Evolutionary conservation across 352 stramenopile species (phyloP).

Genomic region (Pelagophyceae sp.): DNA sequence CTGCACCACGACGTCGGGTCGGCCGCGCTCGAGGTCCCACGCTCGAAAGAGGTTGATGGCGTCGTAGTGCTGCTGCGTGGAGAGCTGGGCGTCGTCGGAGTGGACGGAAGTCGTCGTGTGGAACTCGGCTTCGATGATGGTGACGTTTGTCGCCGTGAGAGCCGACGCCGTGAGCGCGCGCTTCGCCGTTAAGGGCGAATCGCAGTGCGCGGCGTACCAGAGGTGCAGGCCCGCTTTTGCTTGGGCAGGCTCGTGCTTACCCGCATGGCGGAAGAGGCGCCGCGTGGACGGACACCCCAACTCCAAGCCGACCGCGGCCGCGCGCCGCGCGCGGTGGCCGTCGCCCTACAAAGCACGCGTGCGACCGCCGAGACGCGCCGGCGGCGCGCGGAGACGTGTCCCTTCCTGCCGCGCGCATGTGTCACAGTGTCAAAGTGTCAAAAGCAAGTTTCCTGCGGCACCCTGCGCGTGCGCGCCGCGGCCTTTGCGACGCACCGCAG

Average conservation of each 20-base stretch:
- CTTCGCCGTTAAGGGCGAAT: neutral
- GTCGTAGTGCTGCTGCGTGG: neutral
- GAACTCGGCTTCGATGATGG: neutral
- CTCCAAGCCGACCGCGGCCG: neutral
- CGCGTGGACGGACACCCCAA: too few species aligned
- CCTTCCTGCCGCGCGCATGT: too few species aligned
- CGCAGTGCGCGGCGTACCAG: neutral
- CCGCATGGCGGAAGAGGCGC: conserved; percentile 4
- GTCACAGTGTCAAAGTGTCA: too few species aligned
- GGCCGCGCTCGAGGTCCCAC: neutral
- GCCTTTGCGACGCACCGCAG: too few species aligned
- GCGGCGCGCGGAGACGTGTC: too few species aligned
- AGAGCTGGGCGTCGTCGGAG: neutral
- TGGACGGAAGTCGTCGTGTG: neutral
- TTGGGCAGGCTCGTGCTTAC: neutral
- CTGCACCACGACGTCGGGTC: conserved; percentile 1
- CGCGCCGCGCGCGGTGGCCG: neutral
- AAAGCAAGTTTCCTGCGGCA: too few species aligned
- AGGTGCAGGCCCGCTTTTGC: neutral
- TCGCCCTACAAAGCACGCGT: too few species aligned
- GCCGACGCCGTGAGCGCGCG: neutral
- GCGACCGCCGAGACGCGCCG: too few species aligned
- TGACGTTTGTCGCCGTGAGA: neutral
- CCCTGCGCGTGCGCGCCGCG: too few species aligned
- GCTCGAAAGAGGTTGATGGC: conserved; percentile 9